A percentile compares a stretch with the other conserved stretches of the same genome.
Evolutionary conservation across 2,329 filamentous ascomycete genomes (phyloP).

Genomic region (Niveomyces coronatus): DNA sequence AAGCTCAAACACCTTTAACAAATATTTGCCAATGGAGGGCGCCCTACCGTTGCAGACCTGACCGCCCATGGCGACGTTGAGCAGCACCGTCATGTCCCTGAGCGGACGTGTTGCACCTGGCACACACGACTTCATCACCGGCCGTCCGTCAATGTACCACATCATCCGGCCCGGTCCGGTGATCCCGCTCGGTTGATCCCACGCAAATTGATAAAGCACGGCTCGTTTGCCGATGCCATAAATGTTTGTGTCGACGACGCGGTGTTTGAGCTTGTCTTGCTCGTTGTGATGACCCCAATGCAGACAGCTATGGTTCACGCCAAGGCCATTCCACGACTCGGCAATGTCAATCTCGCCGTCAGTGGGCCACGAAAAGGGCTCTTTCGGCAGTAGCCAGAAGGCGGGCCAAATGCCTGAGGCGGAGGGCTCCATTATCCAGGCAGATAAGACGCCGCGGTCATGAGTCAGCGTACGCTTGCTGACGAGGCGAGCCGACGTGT

Average conservation of each 20-base stretch:
- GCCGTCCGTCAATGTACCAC: constrained; percentile 48
- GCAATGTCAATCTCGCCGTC: constrained; percentile 52
- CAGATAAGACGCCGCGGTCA: constrained; percentile 41
- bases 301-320: constrained; percentile 44
- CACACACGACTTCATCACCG: constrained; percentile 46
- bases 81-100: constrained; percentile 44
- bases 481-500: constrained; percentile 46
- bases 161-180: constrained; percentile 37
- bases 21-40: constrained; percentile 43
- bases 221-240: constrained; percentile 35
- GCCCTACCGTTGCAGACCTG: constrained; percentile 44
- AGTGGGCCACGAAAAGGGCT: constrained; percentile 47
- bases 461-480: constrained; percentile 39
- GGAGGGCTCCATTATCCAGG: constrained; percentile 39
- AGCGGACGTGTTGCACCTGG: constrained; percentile 42
- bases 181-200: constrained; percentile 36
- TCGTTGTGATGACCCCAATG: constrained; percentile 50
- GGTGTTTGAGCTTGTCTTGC: constrained; percentile 45
- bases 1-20: constrained; percentile 43
- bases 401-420: constrained; percentile 51
- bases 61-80: constrained; percentile 54
- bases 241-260: constrained; percentile 41
- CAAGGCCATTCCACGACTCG: constrained; percentile 50
- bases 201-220: constrained; percentile 45
- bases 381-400: constrained; percentile 48